phyloP scores from a whole-genome alignment of 2,329 filamentous ascomycete genomes.

The Paracorniculantispora psalliotae region DNA sequence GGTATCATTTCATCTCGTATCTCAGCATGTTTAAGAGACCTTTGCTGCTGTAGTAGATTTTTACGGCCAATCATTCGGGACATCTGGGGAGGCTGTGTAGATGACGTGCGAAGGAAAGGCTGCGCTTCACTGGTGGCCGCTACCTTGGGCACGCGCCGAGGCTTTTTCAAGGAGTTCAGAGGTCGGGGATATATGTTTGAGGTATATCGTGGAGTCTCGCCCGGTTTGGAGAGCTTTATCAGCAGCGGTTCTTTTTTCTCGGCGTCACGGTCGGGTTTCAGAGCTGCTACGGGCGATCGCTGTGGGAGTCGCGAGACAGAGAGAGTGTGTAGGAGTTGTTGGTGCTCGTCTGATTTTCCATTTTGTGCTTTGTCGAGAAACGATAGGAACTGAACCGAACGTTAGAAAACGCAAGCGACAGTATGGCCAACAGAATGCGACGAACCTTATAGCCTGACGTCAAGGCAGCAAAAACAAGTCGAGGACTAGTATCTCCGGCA shows the following conservation, averaged over 20 bases:
- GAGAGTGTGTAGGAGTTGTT: conserved; percentile 38
- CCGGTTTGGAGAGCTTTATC: conserved; percentile 28
- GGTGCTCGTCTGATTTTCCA: conserved; percentile 35
- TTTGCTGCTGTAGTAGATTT: too few relatives aligned
- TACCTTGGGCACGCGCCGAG: conserved; percentile 55
- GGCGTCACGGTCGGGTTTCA: conserved; percentile 16
- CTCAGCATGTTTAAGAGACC: too few relatives aligned
- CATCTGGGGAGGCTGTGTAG: conserved; percentile 58
- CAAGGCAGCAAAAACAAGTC: conserved; percentile 58
- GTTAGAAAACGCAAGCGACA: background rate
- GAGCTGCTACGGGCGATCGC: conserved; percentile 2
- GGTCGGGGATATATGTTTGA: conserved; percentile 14
- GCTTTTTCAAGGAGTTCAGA: conserved; percentile 22
- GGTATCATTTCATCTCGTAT: conserved; percentile 30
- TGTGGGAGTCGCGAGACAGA: conserved; percentile 18
- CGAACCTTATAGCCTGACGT: conserved; percentile 62
- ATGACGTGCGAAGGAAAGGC: conserved; percentile 62
- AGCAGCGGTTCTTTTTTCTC: conserved; percentile 26
- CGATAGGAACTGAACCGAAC: conserved; percentile 33
- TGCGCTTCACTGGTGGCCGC: conserved; percentile 47
- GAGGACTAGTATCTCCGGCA: conserved; percentile 49
- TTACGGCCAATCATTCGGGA: conserved; percentile 53
- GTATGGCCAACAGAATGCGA: background rate
- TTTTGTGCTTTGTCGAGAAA: conserved; percentile 35
- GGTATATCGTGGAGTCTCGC: conserved; percentile 40